Evolutionary conservation across 768 basidiomycete species (phyloP).

Genomic region (Tylopilus intermedius): DNA sequence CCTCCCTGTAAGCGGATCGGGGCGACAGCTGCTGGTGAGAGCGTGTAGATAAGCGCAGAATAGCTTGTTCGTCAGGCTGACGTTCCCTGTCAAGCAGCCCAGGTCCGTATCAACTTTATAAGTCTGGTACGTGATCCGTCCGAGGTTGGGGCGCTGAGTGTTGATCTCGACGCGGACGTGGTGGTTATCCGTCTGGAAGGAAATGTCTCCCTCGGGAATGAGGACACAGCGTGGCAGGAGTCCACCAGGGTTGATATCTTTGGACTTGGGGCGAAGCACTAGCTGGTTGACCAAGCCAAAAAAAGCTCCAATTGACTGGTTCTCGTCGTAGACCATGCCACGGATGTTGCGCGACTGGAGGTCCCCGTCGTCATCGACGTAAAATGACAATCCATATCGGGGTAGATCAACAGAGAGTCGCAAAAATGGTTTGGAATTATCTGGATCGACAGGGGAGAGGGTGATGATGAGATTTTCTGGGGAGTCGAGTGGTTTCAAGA

Average conservation of each 20-base stretch:
- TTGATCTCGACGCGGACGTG: constrained; percentile 18
- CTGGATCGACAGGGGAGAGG: neutral
- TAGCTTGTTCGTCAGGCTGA: constrained; percentile 26
- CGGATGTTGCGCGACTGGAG: constrained; percentile 41
- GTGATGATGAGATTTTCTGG: constrained; percentile 23
- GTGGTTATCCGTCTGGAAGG: constrained; percentile 8
- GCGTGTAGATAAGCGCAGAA: constrained; percentile 43
- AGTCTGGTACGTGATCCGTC: constrained; percentile 21
- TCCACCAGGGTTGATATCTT: neutral
- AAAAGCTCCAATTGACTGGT: constrained; percentile 41
- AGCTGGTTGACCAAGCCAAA: constrained; percentile 40
- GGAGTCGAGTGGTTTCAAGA: constrained; percentile 24
- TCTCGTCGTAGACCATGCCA: constrained; percentile 38
- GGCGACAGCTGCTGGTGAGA: constrained; percentile 35
- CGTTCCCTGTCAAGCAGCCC: constrained; percentile 27
- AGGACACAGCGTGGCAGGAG: constrained; percentile 28
- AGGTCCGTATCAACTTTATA: constrained; percentile 31
- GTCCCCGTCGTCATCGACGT: constrained; percentile 27
- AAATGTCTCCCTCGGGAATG: constrained; percentile 36
- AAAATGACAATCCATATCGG: constrained; percentile 40
- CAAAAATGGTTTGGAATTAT: neutral
- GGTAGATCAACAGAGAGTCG: constrained; percentile 33
- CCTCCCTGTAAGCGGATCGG: constrained; percentile 40
- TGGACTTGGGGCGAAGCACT: constrained; percentile 32
- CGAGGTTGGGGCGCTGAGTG: neutral